Evolutionary conservation across 2,329 filamentous ascomycete genomes (phyloP), one percentile per base, ranked within the genome.

Genomic region (Cercospora janseana): DNA sequence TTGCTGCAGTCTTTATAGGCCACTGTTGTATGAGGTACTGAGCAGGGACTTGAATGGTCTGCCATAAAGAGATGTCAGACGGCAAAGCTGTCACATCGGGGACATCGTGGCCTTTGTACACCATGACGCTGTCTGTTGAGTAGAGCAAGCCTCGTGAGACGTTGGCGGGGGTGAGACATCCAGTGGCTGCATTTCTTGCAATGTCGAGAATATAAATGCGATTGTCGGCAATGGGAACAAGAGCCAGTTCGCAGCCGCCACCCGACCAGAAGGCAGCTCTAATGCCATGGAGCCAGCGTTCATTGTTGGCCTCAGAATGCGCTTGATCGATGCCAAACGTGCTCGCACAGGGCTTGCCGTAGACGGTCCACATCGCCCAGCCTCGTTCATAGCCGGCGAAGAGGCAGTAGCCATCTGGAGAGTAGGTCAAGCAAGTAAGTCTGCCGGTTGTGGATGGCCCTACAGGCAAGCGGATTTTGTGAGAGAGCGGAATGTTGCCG

Each of bases 301-400:
- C 92, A 21, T 79, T 79, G 62, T 93, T 92, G 5, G 73, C 72
- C 41, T 78, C 72, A 2, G 84, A 82, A 28, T 89, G 75, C 2
- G 73, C 70, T 20, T 76, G 74, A 61, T 95, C 87, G 9, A 81
- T 77, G 5, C 79, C 77, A 66, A 97, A 97, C 65, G 88, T 95
- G 60, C 83, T 88, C 48, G 86, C 90, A 10, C 90, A 85, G 2
- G 86, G 79, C 69, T 95, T 96, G 26, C 93, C 93, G 69, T 95
- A 98, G 28, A 97, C 93, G 67, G 92, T 97, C 92, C 92, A 98
- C 38, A 85, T 92, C 4, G 88, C 86, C 93, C 93, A 98, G 0
- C 93, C 94, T 51, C 85, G 83, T 62, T 93, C 85, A 64, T 92
- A 97, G 1, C 92, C 93, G 34, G 87, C 90, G 69, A 98, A 96